These are phyloP conservation scores for Barbatosphaeria neglecta DNA, from an alignment of 495 filamentous ascomycete species.

Conservation along the genomic window DNA sequence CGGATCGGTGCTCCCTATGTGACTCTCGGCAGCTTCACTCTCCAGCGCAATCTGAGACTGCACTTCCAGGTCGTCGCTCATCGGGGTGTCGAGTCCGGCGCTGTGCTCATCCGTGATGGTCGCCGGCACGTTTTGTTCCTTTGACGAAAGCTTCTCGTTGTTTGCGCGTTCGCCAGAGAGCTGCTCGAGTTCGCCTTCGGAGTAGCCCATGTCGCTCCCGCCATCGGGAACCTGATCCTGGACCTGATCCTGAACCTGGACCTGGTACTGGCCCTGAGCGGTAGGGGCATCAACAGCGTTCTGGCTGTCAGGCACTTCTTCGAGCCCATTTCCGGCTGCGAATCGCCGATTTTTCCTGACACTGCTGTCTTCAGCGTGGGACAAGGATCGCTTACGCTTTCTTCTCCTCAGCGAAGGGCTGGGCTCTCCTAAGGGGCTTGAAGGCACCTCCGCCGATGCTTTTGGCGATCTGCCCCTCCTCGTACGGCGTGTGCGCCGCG, in stretches of 20 bases:
- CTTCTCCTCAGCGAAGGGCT: slow-evolving; percentile 3
- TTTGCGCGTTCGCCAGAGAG: background rate
- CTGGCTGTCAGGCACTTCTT: slow-evolving; percentile 9
- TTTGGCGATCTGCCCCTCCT: slow-evolving; percentile 6
- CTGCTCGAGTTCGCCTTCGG: background rate
- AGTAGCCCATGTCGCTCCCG: no score
- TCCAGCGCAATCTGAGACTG: slow-evolving; percentile 18
- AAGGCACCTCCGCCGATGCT: background rate
- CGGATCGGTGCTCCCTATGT: slow-evolving; percentile 1
- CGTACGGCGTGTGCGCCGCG: background rate
- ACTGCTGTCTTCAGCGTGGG: slow-evolving; percentile 7
- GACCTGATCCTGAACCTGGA: no score
- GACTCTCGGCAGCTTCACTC: slow-evolving; percentile 4
- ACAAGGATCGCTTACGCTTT: slow-evolving; percentile 15
- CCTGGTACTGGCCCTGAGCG: background rate
- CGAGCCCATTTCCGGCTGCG: slow-evolving; percentile 1
- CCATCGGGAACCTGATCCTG: no score
- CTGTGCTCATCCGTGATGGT: background rate
- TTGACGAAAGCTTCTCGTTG: background rate
- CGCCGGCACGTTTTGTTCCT: background rate
- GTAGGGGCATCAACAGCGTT: background rate
- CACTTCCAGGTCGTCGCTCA: slow-evolving; percentile 12
- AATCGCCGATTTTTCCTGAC: slow-evolving; percentile 3
- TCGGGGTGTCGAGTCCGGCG: slow-evolving; percentile 4
- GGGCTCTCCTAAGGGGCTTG: background rate